Base-by-base conservation (phyloP, 2,329 filamentous ascomycete species). In the Colletotrichum trifolii region DNA sequence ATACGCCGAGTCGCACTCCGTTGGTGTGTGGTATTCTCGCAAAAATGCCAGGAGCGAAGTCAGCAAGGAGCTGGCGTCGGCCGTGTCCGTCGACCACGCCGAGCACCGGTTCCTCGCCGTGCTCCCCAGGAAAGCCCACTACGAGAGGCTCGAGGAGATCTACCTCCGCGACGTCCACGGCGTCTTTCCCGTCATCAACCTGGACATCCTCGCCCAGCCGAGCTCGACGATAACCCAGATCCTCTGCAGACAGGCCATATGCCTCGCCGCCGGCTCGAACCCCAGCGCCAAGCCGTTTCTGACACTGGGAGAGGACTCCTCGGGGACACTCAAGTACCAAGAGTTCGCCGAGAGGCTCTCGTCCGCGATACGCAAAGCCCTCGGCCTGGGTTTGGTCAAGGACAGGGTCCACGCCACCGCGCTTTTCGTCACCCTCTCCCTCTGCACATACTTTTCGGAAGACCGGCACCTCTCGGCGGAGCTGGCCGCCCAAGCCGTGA, bases 371-470 rank as follows among this genome's bases (percentile, higher is more conserved):
- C 63, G 66, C n/a, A 61, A 61, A 34, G 50, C 50, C 10, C 56
- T 69, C 10, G 39, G 43, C 13, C 52, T 64, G 7, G 61, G 57
- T 1, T 13, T 64, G 7, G 34, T 64, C 10, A 64, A 56, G 8
- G 67, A 69, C 34, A 56, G 66, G 33, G 52, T 69, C 13, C 66
- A 61, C 36, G 43, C 62, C 8, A 76, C 73, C 2, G 64, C 69
- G 13, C 66, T 75, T 3, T 80, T 81, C 47, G 69, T 77, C n/a
- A 65, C 72, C 6, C 74, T 81, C 35, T 75, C 76, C 2, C 49
- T 69, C 1, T 64, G 58, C 15, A 60, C 67, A 2, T 59, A 68
- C 38, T 68, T 60, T 35, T 64, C 63, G 38, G 53, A 53, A 12
- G 67, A 69, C 39, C 66, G 62, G 3, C 66, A 69, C 38, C 48